Evolutionary conservation across 208 protist species (phyloP).

Genomic region (Angomonas deanei): DNA sequence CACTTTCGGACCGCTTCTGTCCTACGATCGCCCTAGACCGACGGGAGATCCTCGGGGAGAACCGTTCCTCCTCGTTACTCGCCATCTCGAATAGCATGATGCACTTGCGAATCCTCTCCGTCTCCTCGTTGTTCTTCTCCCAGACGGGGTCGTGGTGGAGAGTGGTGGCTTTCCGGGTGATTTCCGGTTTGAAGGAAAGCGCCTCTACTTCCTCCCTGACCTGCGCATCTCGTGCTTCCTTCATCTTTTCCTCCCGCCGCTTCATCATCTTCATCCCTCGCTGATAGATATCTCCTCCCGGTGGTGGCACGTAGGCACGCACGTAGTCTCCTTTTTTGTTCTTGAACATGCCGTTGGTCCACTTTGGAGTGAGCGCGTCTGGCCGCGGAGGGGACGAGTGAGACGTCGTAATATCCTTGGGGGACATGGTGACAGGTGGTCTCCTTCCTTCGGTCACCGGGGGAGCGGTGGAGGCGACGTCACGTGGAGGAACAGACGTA

Average conservation of each 20-base stretch:
- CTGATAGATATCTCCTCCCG: neutral
- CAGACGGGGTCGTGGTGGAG: neutral
- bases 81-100: neutral
- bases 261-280: conserved; percentile 1
- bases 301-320: neutral
- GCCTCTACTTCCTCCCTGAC: neutral
- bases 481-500: neutral
- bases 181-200: neutral
- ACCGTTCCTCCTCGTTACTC: neutral
- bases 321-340: neutral
- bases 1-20: neutral
- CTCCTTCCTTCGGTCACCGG: neutral
- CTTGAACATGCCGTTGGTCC: neutral
- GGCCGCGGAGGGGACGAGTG: neutral
- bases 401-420: neutral
- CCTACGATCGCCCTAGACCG: neutral
- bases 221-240: neutral
- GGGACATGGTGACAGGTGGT: neutral
- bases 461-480: neutral
- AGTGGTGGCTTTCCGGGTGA: neutral
- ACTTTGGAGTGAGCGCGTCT: neutral
- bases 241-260: neutral
- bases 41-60: neutral
- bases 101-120: neutral
- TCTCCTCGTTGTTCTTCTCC: neutral